Evolutionary conservation across 371 early-diverging fungal genomes (phyloP).

Genomic region (Dichotomocladium elegans): DNA sequence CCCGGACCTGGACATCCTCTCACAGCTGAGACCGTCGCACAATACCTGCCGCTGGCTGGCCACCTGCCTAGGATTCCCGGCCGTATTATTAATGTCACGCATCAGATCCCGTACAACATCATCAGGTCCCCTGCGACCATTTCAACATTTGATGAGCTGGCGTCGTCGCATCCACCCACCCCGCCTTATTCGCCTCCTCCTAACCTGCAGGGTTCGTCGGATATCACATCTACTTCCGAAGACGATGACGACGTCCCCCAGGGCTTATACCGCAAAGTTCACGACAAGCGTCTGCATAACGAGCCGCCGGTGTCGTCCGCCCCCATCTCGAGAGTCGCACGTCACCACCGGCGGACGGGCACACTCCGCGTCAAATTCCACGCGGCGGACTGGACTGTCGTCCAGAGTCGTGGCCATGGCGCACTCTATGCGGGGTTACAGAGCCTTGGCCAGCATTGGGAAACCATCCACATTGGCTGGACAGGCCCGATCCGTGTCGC

Average conservation of each 20-base stretch:
- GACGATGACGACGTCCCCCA: too few relatives aligned
- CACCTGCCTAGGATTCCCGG: slow-evolving; percentile 33
- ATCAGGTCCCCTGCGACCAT: slow-evolving; percentile 18
- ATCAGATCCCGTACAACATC: slow-evolving; percentile 58
- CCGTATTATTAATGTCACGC: slow-evolving; percentile 61
- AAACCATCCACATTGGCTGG: slow-evolving; percentile 65
- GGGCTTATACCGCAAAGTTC: slow-evolving; percentile 2
- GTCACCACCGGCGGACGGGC: slow-evolving; percentile 31
- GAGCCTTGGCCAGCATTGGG: slow-evolving; percentile 38
- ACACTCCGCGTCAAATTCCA: slow-evolving; percentile 38
- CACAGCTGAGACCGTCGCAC: slow-evolving; percentile 45
- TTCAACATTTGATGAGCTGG: neutral
- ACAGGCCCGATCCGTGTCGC: slow-evolving; percentile 39
- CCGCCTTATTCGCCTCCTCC: slow-evolving; percentile 10
- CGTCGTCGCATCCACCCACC: slow-evolving; percentile 3
- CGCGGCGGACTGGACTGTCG: slow-evolving; percentile 27
- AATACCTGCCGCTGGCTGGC: slow-evolving; percentile 36
- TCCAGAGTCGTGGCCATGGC: slow-evolving; percentile 57
- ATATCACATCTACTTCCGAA: neutral
- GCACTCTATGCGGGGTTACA: slow-evolving; percentile 67
- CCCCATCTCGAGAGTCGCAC: slow-evolving; percentile 30
- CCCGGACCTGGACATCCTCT: slow-evolving; percentile 7
- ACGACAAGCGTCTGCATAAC: neutral
- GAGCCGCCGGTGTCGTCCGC: slow-evolving; percentile 13
- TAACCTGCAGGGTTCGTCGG: neutral